These are phyloP conservation scores for Solidago caesia DNA, from an alignment of 129 eudicot species.

Conservation along the genomic window DNA sequence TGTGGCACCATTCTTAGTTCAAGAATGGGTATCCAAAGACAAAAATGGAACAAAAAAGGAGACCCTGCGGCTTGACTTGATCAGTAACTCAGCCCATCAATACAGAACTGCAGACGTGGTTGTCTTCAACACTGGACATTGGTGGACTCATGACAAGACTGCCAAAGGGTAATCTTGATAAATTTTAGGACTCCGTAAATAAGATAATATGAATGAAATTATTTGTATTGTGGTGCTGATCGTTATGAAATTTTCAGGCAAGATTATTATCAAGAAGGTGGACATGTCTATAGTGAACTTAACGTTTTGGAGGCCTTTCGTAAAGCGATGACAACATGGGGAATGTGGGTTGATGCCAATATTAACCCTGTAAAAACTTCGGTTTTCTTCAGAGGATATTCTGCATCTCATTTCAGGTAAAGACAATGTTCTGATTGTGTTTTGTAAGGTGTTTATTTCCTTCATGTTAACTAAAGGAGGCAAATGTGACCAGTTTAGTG, in stretches of 20 bases:
- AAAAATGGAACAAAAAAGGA: slow-evolving; percentile 45
- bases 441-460: not conserved
- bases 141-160: slow-evolving; percentile 76
- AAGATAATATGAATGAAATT: not conserved
- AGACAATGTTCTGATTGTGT: not conserved
- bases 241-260: slow-evolving; percentile 40
- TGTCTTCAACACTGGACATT: slow-evolving; percentile 64
- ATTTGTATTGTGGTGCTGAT: not conserved
- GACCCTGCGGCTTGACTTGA: slow-evolving; percentile 59
- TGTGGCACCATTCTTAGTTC: slow-evolving; percentile 64
- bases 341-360: slow-evolving; percentile 82
- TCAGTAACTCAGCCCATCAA: slow-evolving; percentile 45
- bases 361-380: slow-evolving; percentile 60
- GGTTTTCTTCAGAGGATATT: slow-evolving; percentile 91
- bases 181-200: not conserved
- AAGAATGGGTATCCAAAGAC: slow-evolving; percentile 50
- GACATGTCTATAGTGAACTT: slow-evolving; percentile 58
- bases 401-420: slow-evolving; percentile 94
- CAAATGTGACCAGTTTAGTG: not conserved
- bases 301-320: slow-evolving; percentile 79
- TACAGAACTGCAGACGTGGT: slow-evolving; percentile 54
- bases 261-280: slow-evolving; percentile 70
- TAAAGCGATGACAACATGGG: slow-evolving; percentile 92
- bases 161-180: slow-evolving; percentile 46
- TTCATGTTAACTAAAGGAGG: not conserved